Evolutionary conservation across 805 yeast genomes (phyloP).

Genomic region (Maudiozyma turicensis): DNA sequence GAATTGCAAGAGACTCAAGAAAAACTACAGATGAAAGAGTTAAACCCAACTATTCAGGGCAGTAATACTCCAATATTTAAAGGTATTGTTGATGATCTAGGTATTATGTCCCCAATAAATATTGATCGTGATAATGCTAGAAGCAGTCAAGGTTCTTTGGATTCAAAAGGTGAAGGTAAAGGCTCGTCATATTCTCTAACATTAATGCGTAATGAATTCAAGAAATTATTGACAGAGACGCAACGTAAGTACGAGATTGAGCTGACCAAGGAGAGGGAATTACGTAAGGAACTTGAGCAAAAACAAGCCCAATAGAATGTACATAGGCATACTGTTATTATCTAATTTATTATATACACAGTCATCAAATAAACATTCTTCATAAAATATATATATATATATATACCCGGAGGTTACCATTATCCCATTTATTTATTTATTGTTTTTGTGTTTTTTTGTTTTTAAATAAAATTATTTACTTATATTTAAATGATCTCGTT

Average conservation of each 20-base stretch:
- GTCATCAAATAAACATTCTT: not conserved
- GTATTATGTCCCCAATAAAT: not conserved
- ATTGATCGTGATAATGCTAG: not conserved
- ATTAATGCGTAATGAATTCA: constrained; percentile 59
- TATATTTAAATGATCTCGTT: not conserved
- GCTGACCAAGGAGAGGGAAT: constrained; percentile 44
- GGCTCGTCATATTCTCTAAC: constrained; percentile 35
- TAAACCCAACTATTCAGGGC: not conserved
- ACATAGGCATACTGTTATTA: not conserved
- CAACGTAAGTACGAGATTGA: constrained; percentile 54
- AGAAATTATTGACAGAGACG: constrained; percentile 50
- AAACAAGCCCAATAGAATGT: not conserved
- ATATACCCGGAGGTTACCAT: too few species aligned
- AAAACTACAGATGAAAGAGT: constrained; percentile 22
- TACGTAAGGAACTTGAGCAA: constrained; percentile 7
- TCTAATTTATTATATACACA: not conserved
- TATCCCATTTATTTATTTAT: too few species aligned
- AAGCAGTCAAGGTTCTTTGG: not conserved
- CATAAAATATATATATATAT: too few species aligned
- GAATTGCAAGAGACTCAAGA: constrained; percentile 30
- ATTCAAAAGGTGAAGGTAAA: not conserved
- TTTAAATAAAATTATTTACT: not conserved
- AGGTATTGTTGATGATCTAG: not conserved
- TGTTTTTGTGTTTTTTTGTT: too few species aligned
- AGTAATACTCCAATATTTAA: not conserved